phyloP scores from a whole-genome alignment of 306 rosid species.

The Dalbergia cultrata region DNA sequence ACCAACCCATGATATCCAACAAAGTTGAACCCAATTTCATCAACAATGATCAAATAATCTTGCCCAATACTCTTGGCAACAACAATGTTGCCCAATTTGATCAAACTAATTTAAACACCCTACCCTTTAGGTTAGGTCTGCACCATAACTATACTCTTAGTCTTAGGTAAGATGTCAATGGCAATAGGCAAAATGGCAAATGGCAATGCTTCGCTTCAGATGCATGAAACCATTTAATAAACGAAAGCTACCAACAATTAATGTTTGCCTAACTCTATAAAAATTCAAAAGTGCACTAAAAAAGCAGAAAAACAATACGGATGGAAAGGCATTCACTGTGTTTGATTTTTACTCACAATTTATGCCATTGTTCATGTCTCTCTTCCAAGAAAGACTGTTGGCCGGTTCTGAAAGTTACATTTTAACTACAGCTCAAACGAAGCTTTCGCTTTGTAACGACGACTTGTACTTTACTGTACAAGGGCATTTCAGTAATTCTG shows the following conservation, averaged over 20 bases:
- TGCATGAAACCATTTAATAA: constrained; percentile 21
- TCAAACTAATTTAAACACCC: background rate
- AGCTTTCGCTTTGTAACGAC: background rate
- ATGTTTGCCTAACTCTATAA: constrained; percentile 37
- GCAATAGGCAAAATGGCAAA: constrained; percentile 21
- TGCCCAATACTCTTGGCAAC: background rate
- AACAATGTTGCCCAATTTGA: background rate
- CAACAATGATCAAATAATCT: background rate
- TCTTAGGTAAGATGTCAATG: constrained; percentile 49
- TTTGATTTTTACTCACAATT: constrained; percentile 39
- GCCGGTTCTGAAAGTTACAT: constrained; percentile 39
- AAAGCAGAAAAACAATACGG: background rate
- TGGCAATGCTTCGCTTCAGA: constrained; percentile 43
- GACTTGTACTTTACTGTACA: background rate
- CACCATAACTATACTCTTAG: background rate
- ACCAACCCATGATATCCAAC: background rate
- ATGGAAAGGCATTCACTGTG: constrained; percentile 6
- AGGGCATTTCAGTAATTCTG: constrained; percentile 25
- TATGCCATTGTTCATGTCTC: constrained; percentile 8
- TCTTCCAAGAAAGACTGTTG: constrained; percentile 13
- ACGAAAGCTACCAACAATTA: constrained; percentile 21
- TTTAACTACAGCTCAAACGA: constrained; percentile 4
- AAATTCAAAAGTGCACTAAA: background rate
- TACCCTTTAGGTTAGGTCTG: background rate
- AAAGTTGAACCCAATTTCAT: background rate